Conservation (phyloP, 352 stramenopile genomes). For the Pythium insidiosum region DNA sequence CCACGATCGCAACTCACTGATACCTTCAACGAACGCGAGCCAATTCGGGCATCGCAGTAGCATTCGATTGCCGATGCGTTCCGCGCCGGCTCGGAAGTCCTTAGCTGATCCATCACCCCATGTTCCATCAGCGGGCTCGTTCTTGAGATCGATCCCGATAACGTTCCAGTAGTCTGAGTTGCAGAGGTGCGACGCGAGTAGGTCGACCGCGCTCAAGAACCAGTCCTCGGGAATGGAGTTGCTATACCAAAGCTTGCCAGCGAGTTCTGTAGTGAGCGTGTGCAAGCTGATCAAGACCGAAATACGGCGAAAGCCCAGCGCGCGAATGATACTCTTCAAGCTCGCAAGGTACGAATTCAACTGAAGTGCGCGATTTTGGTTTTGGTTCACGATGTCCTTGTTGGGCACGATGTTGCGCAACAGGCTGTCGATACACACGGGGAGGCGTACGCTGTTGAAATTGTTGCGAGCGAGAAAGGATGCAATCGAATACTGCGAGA, state of each 20-base stretch:
- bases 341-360: conserved; percentile 23
- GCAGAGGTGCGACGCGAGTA: conserved; percentile 33
- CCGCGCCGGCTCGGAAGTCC: conserved; percentile 38
- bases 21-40: conserved; percentile 69
- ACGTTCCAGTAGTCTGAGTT: conserved; percentile 59
- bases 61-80: conserved; percentile 55
- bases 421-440: conserved; percentile 37
- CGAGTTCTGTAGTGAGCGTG: conserved; percentile 22
- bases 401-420: conserved; percentile 22
- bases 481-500: conserved; percentile 49
- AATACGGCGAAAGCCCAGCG: conserved; percentile 30
- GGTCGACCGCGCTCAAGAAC: conserved; percentile 26
- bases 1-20: conserved; percentile 27
- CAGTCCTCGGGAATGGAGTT: conserved; percentile 15
- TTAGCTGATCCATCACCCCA: conserved; percentile 38
- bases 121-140: conserved; percentile 39
- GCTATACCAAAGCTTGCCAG: conserved; percentile 27
- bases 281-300: conserved; percentile 30
- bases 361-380: conserved; percentile 50
- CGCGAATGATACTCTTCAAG: conserved; percentile 33
- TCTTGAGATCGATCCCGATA: conserved; percentile 69
- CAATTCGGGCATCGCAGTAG: conserved; percentile 53
- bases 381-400: conserved; percentile 18
- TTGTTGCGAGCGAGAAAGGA: conserved; percentile 62
- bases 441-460: conserved; percentile 66